Percentiles rank a stretch among this genome's conserved stretches.
Evolutionary conservation across 2,329 filamentous ascomycete genomes (phyloP).

Genomic region (Epichloe sp.): DNA sequence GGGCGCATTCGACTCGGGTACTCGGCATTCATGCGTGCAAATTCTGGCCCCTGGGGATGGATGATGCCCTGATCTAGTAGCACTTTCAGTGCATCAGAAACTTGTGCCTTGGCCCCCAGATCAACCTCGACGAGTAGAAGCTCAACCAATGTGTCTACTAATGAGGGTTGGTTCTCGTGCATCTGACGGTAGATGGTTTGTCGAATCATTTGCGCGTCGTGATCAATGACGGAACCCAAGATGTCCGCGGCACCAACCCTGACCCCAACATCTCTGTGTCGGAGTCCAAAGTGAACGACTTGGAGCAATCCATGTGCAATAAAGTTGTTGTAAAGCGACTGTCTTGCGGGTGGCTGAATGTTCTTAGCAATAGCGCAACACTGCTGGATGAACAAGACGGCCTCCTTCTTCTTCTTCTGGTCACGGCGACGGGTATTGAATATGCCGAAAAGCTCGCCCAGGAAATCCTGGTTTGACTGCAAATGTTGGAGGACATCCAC

Average conservation of each 20-base stretch:
- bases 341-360: constrained; percentile 69
- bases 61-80: constrained; percentile 60
- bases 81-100: constrained; percentile 90
- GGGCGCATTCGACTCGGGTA: constrained; percentile 49
- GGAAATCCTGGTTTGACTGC: constrained; percentile 65
- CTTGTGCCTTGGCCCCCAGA: constrained; percentile 86
- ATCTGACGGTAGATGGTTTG: constrained; percentile 87
- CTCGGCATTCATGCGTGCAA: constrained; percentile 54
- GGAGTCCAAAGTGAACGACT: constrained; percentile 84
- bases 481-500: constrained; percentile 94
- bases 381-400: constrained; percentile 91
- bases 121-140: constrained; percentile 84
- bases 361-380: constrained; percentile 92
- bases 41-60: constrained; percentile 35
- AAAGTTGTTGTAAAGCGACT: constrained; percentile 80
- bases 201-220: constrained; percentile 89
- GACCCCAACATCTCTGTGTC: constrained; percentile 70
- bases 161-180: constrained; percentile 67
- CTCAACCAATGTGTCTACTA: constrained; percentile 89
- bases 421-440: constrained; percentile 56
- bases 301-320: constrained; percentile 74
- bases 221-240: constrained; percentile 84
- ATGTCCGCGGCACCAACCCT: constrained; percentile 90
- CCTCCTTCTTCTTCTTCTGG: constrained; percentile 73
- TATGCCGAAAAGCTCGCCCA: constrained; percentile 78